Percentiles rank a stretch among this genome's conserved stretches.
These are phyloP conservation scores for Eucalyptus brandiana DNA, from an alignment of 345 rosid species.

Conservation along the genomic window DNA sequence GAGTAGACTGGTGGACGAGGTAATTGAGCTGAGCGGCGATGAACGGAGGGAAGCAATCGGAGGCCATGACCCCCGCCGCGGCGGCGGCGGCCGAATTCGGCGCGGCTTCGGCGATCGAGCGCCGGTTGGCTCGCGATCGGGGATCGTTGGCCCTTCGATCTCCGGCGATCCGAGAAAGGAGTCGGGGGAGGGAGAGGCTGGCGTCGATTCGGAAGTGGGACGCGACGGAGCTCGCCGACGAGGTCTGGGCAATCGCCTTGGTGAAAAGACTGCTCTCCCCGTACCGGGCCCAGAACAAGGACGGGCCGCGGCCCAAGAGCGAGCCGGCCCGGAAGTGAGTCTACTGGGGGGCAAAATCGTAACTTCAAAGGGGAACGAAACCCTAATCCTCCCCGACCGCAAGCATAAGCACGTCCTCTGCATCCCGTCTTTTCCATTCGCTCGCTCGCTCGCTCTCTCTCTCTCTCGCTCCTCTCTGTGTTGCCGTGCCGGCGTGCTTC, in stretches of 20 bases:
- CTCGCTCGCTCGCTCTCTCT: too few species aligned
- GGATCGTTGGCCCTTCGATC: not conserved
- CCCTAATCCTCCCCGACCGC: not conserved
- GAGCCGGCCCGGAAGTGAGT: not conserved
- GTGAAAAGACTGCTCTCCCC: not conserved
- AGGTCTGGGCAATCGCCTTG: not conserved
- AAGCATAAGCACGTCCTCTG: not conserved
- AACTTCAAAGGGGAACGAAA: fast-evolving
- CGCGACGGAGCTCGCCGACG: not conserved
- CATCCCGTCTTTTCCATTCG: fast-evolving
- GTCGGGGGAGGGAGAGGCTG: not conserved
- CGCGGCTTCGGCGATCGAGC: not conserved
- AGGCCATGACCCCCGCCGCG: conserved; percentile 25
- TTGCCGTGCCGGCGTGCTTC: too few species aligned
- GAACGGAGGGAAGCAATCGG: conserved; percentile 57
- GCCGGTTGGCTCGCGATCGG: not conserved
- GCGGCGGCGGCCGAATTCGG: not conserved
- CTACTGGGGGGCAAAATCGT: not conserved
- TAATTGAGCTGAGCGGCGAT: conserved; percentile 82
- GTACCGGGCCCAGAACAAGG: not conserved
- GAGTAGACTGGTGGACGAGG: conserved; percentile 53
- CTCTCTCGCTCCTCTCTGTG: too few species aligned
- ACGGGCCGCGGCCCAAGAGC: not conserved
- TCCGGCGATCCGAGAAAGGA: not conserved
- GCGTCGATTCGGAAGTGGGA: not conserved